Evolutionary conservation across 2,329 filamentous ascomycete species (phyloP), one percentile per base, ranked within the genome.

Genomic region (Beauveria asiatica): DNA sequence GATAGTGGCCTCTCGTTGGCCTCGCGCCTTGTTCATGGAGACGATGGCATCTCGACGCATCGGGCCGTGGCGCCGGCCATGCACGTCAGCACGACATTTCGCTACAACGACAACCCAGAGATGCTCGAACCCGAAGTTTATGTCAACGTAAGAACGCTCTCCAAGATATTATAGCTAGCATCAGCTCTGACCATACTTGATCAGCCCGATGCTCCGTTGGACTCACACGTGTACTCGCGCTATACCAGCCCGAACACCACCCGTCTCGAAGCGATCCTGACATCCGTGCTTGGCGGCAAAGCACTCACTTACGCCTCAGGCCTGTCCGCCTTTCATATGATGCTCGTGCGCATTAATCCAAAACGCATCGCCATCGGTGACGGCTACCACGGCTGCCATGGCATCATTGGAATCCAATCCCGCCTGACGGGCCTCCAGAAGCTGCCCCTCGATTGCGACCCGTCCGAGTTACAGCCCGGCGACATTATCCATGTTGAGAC

Each of bases 331-430:
- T 92, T 97, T 76, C 90, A 97, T 73, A 92, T 90, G 37, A 78
- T 95, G 61, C 81, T 97, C 2, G 86, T 92, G n/a, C 85, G 86
- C 69, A 76, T 96, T 9, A 92, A 95, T 71, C 94, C 94, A 1
- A 85, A 85, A 66, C 86, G 87, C 61, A 84, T 97, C 60, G 88
- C 91, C 65, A 91, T 97, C 65, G 86, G 86, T 42, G 85, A 82
- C 17, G 92, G 92, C 46, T 99, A 97, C 75, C 94, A 97, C 76
- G 94, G 94, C 67, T 96, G 90, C 74, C 91, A 96, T 73, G 91
- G 90, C 63, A 89, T 96, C 33, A 83, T 97, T 67, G 74, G 74
- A 37, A 75, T 97, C 59, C 80, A 95, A 65, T 74, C 81, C 62
- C 89, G 90, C 64, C 83, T 97, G 54, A 90, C 87, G 27, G 88